A percentile compares a stretch with the other conserved stretches of the same genome.
Evolutionary conservation across 257 asterid genomes (phyloP).

Genomic region (Solanum infundibuliforme): DNA sequence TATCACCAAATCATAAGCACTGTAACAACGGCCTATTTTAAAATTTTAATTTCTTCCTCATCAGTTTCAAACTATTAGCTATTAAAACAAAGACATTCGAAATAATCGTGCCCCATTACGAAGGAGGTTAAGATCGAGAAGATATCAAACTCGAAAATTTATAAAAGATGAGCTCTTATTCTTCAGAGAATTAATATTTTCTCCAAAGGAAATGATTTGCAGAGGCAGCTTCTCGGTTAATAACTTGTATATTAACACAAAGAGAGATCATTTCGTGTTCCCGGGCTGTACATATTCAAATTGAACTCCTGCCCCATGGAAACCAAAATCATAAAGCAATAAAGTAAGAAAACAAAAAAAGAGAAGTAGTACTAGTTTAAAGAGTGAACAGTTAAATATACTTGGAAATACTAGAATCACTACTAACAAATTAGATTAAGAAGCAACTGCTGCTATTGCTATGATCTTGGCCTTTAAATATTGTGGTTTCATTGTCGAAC

Average conservation of each 20-base stretch:
- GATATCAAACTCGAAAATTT: neutral
- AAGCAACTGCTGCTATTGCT: neutral
- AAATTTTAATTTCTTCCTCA: neutral
- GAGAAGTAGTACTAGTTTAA: neutral
- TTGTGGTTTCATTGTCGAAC: slow-evolving; percentile 17
- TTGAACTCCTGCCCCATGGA: neutral
- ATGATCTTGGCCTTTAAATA: neutral
- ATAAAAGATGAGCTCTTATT: neutral
- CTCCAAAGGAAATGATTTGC: neutral
- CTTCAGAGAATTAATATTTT: neutral
- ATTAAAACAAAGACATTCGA: neutral
- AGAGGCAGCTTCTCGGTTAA: neutral
- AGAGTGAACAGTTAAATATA: neutral
- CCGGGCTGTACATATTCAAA: slow-evolving; percentile 9
- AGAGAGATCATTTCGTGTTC: neutral
- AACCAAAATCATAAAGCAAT: neutral
- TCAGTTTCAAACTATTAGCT: neutral
- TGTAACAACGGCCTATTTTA: neutral
- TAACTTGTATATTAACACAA: neutral
- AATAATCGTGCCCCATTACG: neutral
- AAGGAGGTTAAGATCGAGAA: neutral
- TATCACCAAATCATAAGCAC: neutral
- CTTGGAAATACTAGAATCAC: neutral
- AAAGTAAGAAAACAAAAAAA: neutral
- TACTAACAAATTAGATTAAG: neutral